Base-by-base conservation (phyloP, 129 eudicot species). In the Pittosporum tobira region DNA sequence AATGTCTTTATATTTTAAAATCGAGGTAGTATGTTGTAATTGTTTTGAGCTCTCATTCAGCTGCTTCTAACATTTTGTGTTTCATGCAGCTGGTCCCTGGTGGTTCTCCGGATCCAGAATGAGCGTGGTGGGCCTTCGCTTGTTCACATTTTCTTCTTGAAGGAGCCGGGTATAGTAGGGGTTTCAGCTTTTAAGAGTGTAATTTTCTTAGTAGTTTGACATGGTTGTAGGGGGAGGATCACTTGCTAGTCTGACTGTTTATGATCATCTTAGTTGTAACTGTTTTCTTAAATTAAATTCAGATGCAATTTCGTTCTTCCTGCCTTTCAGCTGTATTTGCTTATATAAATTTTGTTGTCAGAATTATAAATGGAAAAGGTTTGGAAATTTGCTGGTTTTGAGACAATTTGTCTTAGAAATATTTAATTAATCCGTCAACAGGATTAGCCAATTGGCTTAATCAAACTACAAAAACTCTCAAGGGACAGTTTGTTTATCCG, bases 81-180 rank as follows among this genome's bases (percentile, higher is more conserved):
- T 20, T 22, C n/a, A 21, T 49, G 68, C 68, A 63, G 68, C 58
- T 63, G 49, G 68, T 63, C 27, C 68, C 68, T 49, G 68, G 68
- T 63, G 48, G 48, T 23, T 63, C 68, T 11, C 68, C 68, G 34
- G 68, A 63, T 63, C 48, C 68, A 31, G 68, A 63, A 63, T 63
- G 68, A 63, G 68, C 24, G 19, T 56, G 16, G 46, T 56, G 61
- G 61, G 3, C 26, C 23, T 21, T 10, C 12, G 12, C 25, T 11
- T n/a, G 14, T 1, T 6, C 58, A 14, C 37, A 52, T n/a, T 54
- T 18, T 54, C 59, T 56, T 56, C 16, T 20, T 18, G 26, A 30
- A n/a, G 4, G 19, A 45, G 19, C 14, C 6, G 25, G 45, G n/a
- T 30, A 31, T n/a, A 22, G 9, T 30, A 27, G 18, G 61, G 59